These are phyloP conservation scores for Chrysochromulina parva DNA, from an alignment of 78 protist species.

Conservation along the genomic window DNA sequence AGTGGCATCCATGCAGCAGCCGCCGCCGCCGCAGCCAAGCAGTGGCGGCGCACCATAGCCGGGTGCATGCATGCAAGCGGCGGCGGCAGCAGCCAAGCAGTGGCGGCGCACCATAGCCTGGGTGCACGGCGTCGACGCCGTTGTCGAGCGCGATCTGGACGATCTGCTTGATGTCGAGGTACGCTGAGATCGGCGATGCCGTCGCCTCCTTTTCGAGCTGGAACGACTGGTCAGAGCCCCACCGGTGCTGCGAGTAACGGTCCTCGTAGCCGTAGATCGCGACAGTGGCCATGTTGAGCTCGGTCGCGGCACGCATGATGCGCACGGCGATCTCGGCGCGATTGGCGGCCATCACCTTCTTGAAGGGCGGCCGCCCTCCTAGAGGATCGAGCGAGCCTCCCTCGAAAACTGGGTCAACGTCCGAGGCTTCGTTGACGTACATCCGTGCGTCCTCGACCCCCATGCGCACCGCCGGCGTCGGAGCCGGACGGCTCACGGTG, in stretches of 20 bases:
- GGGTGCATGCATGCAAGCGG: too few relatives aligned
- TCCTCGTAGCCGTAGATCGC: conserved; percentile 47
- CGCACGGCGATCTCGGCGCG: conserved; percentile 69
- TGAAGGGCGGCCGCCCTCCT: conserved; percentile 48
- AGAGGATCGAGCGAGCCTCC: too few relatives aligned
- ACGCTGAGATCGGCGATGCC: conserved; percentile 49
- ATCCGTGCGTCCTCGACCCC: too few relatives aligned
- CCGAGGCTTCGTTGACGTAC: too few relatives aligned
- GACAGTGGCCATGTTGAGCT: conserved; percentile 50
- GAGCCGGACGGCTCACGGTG: too few relatives aligned
- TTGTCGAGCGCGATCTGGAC: conserved; percentile 51
- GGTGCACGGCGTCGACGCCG: conserved; percentile 69
- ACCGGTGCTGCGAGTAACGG: conserved; percentile 8
- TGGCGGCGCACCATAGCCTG: too few relatives aligned
- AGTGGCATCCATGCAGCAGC: too few relatives aligned
- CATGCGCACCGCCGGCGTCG: too few relatives aligned
- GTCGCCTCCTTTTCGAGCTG: conserved; percentile 40
- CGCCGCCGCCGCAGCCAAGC: too few relatives aligned
- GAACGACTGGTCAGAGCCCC: conserved; percentile 70
- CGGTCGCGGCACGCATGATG: conserved; percentile 58
- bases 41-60: too few relatives aligned
- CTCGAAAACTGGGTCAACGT: too few relatives aligned
- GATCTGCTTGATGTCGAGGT: conserved; percentile 64
- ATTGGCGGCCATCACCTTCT: conserved; percentile 59
- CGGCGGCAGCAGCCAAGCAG: too few relatives aligned